These are phyloP conservation scores for Spinellus fusiger DNA, from an alignment of 192 early-diverging fungal species.

Conservation along the genomic window DNA sequence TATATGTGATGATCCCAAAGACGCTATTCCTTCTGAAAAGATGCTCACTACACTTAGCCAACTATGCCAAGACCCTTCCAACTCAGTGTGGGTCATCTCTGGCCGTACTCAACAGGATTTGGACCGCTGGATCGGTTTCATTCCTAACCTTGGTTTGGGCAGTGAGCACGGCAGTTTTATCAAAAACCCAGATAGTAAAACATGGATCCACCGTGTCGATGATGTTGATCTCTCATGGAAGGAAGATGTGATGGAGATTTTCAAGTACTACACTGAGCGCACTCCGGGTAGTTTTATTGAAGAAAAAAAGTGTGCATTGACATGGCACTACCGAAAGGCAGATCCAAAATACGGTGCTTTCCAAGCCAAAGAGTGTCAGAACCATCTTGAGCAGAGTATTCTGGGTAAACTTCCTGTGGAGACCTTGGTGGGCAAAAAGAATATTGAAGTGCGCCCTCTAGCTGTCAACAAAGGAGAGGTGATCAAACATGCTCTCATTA, in stretches of 20 bases:
- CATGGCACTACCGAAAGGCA: conserved; percentile 95
- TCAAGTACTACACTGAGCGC: conserved; percentile 90
- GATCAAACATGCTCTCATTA: conserved; percentile 71
- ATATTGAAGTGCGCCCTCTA: conserved; percentile 88
- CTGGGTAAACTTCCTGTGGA: conserved; percentile 92
- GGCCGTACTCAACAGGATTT: conserved; percentile 82
- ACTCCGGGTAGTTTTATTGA: conserved; percentile 92
- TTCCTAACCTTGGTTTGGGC: conserved; percentile 75
- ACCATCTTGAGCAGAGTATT: conserved; percentile 86
- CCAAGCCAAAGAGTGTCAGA: conserved; percentile 98
- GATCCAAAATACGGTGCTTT: conserved; percentile 91
- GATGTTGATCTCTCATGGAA: conserved; percentile 88
- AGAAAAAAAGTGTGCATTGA: conserved; percentile 83
- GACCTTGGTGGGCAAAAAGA: conserved; percentile 94
- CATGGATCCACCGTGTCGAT: conserved; percentile 68
- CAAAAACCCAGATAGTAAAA: conserved; percentile 61
- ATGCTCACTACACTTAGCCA: conserved; percentile 66
- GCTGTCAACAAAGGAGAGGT: conserved; percentile 98
- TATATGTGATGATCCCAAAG: conserved; percentile 82
- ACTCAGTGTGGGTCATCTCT: conserved; percentile 86
- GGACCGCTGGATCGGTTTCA: conserved; percentile 80
- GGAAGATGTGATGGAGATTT: conserved; percentile 87
- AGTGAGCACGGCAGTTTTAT: conserved; percentile 98
- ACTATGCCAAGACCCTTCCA: conserved; percentile 69
- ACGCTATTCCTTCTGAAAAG: conserved; percentile 78